Evolutionary conservation across 2,329 filamentous ascomycete genomes (phyloP).

Genomic region (Orbilia ellipsospora): DNA sequence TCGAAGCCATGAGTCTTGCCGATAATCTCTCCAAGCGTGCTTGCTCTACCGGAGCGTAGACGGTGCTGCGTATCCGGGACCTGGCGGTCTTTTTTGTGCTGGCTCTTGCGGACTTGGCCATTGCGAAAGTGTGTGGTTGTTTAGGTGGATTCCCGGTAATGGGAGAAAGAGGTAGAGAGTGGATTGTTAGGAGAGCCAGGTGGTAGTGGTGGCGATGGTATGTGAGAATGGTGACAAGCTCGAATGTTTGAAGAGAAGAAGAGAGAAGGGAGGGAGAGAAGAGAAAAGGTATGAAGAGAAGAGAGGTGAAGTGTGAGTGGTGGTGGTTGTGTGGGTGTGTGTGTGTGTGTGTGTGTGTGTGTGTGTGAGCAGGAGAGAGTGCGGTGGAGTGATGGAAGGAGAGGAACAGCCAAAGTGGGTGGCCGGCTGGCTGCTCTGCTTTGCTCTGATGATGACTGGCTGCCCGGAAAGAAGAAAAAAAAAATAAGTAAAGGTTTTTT

Average conservation of each 20-base stretch:
- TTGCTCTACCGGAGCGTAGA: slow-evolving; percentile 55
- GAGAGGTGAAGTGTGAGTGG: background rate
- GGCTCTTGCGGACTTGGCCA: slow-evolving; percentile 54
- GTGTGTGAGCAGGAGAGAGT: background rate
- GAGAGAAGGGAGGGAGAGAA: slow-evolving; percentile 13
- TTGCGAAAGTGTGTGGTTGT: slow-evolving; percentile 30
- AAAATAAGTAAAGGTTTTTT: too few relatives aligned
- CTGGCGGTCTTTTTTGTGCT: slow-evolving; percentile 53
- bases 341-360: background rate
- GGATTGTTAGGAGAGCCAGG: background rate
- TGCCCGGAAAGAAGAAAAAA: too few relatives aligned
- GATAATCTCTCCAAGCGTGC: slow-evolving; percentile 53
- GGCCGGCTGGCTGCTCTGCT: too few relatives aligned
- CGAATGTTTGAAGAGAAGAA: slow-evolving; percentile 1
- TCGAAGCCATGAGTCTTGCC: slow-evolving; percentile 49
- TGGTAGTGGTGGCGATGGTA: background rate
- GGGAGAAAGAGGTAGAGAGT: slow-evolving; percentile 9
- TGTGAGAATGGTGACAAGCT: too few relatives aligned
- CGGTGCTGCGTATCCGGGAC: slow-evolving; percentile 50
- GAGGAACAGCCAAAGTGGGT: too few relatives aligned
- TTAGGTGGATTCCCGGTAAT: slow-evolving; percentile 15
- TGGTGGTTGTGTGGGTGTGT: background rate
- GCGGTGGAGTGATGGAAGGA: background rate
- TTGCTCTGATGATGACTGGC: too few relatives aligned
- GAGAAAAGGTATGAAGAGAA: slow-evolving; percentile 4